A percentile compares a stretch with the other conserved stretches of the same genome.
Evolutionary conservation across 1,139 yeast species (phyloP).

Genomic region (Taiozyma onychis): DNA sequence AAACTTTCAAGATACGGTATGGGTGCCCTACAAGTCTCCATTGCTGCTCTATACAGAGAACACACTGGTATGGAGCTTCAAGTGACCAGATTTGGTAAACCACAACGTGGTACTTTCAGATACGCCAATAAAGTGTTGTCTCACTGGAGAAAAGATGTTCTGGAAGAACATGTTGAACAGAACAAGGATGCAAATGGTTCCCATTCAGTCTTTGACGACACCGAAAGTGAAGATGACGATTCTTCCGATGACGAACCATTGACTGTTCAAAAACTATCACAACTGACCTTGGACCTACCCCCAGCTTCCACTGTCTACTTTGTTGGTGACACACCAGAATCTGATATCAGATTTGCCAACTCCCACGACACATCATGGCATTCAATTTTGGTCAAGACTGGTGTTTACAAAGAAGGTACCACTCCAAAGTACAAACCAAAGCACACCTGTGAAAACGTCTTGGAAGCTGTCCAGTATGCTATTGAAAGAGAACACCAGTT

Average conservation of each 20-base stretch:
- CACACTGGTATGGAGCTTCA: constrained; percentile 75
- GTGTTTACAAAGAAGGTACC: constrained; percentile 79
- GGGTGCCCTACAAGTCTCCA: constrained; percentile 85
- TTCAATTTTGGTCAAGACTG: constrained; percentile 80
- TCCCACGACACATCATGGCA: constrained; percentile 81
- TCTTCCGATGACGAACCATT: constrained; percentile 31
- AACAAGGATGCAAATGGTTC: constrained; percentile 14
- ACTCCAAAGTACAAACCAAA: constrained; percentile 75
- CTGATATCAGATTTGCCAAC: constrained; percentile 83
- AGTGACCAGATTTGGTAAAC: constrained; percentile 78
- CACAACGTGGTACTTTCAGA: constrained; percentile 77
- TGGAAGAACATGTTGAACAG: constrained; percentile 65
- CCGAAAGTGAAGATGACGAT: constrained; percentile 29
- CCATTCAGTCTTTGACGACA: constrained; percentile 16
- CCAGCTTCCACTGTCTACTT: constrained; percentile 83
- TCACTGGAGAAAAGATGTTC: constrained; percentile 72
- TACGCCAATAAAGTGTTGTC: constrained; percentile 73
- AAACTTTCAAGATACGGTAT: constrained; percentile 76
- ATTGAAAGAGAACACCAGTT: constrained; percentile 71
- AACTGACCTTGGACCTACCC: constrained; percentile 50
- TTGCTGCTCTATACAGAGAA: constrained; percentile 75
- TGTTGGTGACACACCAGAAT: constrained; percentile 92
- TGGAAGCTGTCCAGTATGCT: constrained; percentile 78
- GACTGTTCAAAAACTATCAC: constrained; percentile 34
- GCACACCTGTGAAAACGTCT: constrained; percentile 62